Conservation (phyloP, 306 rosid genomes). For the Crataegus laevigata region DNA sequence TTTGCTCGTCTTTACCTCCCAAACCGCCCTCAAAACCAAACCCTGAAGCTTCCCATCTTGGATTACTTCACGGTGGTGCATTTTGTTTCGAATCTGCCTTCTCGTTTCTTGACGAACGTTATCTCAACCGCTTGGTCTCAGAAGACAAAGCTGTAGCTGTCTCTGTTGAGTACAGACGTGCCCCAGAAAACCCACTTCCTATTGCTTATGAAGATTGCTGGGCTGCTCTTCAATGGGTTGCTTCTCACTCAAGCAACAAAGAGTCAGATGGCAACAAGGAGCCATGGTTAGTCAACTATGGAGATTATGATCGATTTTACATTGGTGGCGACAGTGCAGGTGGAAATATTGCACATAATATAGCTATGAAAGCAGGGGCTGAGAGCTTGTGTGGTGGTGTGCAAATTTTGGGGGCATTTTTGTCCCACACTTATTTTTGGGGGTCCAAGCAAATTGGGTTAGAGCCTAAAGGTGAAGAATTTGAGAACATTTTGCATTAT, state of each 20-base stretch:
- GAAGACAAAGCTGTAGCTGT: constrained; percentile 27
- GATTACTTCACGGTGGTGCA: constrained; percentile 44
- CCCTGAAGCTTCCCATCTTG: constrained; percentile 29
- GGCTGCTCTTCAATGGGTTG: constrained; percentile 43
- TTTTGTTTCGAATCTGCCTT: constrained; percentile 32
- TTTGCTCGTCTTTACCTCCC: constrained; percentile 45
- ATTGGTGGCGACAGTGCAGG: constrained; percentile 12
- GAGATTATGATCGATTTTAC: constrained; percentile 24
- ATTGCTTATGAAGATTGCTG: constrained; percentile 32
- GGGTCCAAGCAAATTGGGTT: no score
- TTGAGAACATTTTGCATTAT: no score
- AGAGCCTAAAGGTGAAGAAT: no score
- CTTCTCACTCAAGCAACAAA: constrained; percentile 4
- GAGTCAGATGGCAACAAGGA: not conserved
- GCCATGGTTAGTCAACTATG: constrained; percentile 28
- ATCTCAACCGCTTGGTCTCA: constrained; percentile 34
- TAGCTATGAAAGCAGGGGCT: constrained; percentile 29
- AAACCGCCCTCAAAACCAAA: not conserved
- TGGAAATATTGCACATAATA: constrained; percentile 27
- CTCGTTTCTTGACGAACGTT: constrained; percentile 29
- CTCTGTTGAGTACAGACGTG: constrained; percentile 45
- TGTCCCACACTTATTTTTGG: no score
- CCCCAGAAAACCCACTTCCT: constrained; percentile 37
- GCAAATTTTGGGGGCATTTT: constrained; percentile 1
- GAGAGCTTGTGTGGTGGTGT: constrained; percentile 26